A percentile compares a stretch with the other conserved stretches of the same genome.
These are phyloP conservation scores for Infundibulicybe gibba DNA, from an alignment of 768 basidiomycete species.

Conservation along the genomic window DNA sequence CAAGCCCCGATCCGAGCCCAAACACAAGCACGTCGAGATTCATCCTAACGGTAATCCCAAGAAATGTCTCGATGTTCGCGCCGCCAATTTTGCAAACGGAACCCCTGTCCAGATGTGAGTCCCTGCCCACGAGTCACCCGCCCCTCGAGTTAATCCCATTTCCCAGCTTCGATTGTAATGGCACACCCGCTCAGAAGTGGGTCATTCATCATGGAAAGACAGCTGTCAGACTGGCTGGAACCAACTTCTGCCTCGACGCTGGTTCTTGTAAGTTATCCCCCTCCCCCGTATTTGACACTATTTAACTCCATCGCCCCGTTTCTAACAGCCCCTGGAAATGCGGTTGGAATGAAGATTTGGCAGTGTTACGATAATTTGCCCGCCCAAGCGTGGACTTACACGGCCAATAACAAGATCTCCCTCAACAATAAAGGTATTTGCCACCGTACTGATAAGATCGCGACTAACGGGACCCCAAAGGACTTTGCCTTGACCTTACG, in stretches of 20 bases:
- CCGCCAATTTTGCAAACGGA: constrained; percentile 22
- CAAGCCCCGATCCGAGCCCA: not conserved
- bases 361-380: too few relatives aligned
- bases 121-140: not conserved
- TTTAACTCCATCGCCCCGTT: not conserved
- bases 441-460: too few relatives aligned
- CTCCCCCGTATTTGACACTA: not conserved
- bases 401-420: too few relatives aligned
- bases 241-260: constrained; percentile 31
- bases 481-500: too few relatives aligned
- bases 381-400: too few relatives aligned
- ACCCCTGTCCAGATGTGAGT: constrained; percentile 30
- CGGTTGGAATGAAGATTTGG: too few relatives aligned
- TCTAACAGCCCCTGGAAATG: too few relatives aligned
- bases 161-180: constrained; percentile 30
- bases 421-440: too few relatives aligned
- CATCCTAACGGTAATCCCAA: constrained; percentile 21
- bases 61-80: constrained; percentile 31
- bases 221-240: constrained; percentile 23
- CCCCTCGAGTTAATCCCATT: not conserved
- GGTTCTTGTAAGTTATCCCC: constrained; percentile 20
- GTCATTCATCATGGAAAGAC: constrained; percentile 19
- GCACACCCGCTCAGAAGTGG: constrained; percentile 26
- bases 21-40: constrained; percentile 6
- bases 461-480: too few relatives aligned